Conservation (phyloP, 1,284 basidiomycete genomes). For the Papiliotrema nemorosa region DNA sequence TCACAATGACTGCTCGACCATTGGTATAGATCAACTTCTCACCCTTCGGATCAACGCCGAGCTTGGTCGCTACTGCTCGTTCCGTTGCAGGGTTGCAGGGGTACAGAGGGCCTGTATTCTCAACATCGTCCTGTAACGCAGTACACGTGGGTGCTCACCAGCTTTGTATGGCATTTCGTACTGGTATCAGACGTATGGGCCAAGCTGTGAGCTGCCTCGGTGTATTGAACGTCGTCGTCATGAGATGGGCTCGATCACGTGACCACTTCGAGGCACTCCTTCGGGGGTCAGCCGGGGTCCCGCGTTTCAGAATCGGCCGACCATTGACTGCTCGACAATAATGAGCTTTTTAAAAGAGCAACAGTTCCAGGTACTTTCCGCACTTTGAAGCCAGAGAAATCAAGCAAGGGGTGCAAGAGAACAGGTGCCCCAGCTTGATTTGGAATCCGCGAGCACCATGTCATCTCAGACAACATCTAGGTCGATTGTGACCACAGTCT, state of each 20-base stretch:
- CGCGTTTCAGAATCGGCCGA: too few species aligned
- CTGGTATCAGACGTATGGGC: neutral
- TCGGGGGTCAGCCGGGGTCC: too few species aligned
- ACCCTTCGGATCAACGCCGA: conserved; percentile 66
- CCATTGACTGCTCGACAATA: too few species aligned
- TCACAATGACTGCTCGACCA: conserved; percentile 77
- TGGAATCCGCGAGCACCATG: neutral
- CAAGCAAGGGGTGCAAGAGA: too few species aligned
- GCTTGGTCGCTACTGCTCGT: conserved; percentile 62
- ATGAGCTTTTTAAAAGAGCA: too few species aligned
- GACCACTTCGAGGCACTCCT: too few species aligned
- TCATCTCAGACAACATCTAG: conserved; percentile 7
- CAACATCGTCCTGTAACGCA: neutral
- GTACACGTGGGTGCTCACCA: conserved; percentile 17
- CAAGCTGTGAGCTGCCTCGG: neutral
- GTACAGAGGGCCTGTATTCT: conserved; percentile 53
- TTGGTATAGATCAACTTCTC: conserved; percentile 84
- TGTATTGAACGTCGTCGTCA: too few species aligned
- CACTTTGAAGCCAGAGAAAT: too few species aligned
- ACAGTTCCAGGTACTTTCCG: too few species aligned
- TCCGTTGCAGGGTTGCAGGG: conserved; percentile 71
- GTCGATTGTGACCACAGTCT: conserved; percentile 62
- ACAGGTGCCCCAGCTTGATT: too few species aligned
- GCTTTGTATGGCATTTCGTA: conserved; percentile 34
- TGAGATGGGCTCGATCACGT: too few species aligned